Evolutionary conservation across 2,329 filamentous ascomycete species (phyloP), one percentile per base, ranked within the genome.

Genomic region (Podosphaera xanthii): DNA sequence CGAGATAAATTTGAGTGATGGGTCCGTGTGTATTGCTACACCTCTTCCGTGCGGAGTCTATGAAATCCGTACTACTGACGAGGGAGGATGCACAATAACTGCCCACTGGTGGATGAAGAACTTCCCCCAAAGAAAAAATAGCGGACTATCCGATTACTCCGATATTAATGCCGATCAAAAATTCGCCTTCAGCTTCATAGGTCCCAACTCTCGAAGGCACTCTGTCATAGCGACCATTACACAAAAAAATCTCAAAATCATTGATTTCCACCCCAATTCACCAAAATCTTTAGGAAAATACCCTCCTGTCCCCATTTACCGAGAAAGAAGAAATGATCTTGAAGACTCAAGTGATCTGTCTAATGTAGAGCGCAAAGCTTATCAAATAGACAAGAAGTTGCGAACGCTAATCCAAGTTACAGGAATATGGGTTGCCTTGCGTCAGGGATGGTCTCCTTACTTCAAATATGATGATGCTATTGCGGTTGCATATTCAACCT

Each of bases 151-250:
- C 58, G 65, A 69, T 34, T 66, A 64, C 53, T 22, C 65, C 62
- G 53, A 64, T 67, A 35, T 60, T 64, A 57, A 63, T 64, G 54
- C 63, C 48, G 77, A 79, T 54, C 72, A 71, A 60, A 81, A 80
- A 67, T 90, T 83, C 72, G 87, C 81, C 7, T 91, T 91, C 68
- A 88, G 84, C 71, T 80, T 87, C 62, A 82, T 91, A 65, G 80
- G 85, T 64, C 79, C 84, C 0, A 77, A 77, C 54, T 79, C 78
- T 7, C 76, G 84, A 40, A 79, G 83, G 10, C 86, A 91, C 67
- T 86, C 87, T 3, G 79, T 90, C 65, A 77, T 90, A 71, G 86
- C 84, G 0, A 80, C 77, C 1, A 74, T 91, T 52, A 82, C 78
- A 2, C 76, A 76, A 10, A 74, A 75, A 3, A 78, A 76, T 10